Conservation (phyloP, 257 asterid species). For the Salvia hispanica region DNA sequence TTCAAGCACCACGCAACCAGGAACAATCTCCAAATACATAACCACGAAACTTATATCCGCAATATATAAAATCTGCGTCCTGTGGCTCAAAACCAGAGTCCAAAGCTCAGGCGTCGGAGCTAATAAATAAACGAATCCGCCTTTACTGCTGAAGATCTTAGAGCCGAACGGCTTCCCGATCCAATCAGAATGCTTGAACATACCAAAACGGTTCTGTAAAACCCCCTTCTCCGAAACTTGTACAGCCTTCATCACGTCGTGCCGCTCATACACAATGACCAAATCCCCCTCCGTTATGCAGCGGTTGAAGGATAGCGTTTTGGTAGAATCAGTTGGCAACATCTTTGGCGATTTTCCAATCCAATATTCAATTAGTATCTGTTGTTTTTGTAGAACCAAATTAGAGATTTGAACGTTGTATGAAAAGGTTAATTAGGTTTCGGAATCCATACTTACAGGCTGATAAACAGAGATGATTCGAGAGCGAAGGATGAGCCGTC, state of each 20-base stretch:
- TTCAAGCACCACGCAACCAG: conserved; percentile 92
- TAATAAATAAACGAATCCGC: conserved; percentile 75
- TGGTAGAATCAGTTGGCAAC: conserved; percentile 49
- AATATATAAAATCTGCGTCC: conserved; percentile 93
- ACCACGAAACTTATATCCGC: conserved; percentile 93
- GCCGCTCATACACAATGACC: conserved; percentile 80
- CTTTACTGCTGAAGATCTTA: conserved; percentile 75
- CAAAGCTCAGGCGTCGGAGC: conserved; percentile 97
- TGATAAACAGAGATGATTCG: too few species aligned
- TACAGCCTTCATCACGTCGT: conserved; percentile 79
- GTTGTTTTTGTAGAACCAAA: not conserved
- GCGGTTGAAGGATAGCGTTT: conserved; percentile 62
- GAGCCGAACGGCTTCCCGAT: conserved; percentile 88
- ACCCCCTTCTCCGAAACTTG: conserved; percentile 59
- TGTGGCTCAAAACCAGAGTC: conserved; percentile 93
- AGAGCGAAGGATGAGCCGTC: too few species aligned
- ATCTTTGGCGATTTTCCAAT: conserved; percentile 29
- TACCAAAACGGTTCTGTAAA: conserved; percentile 84
- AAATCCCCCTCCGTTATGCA: conserved; percentile 69
- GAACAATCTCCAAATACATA: conserved; percentile 83
- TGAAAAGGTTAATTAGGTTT: too few species aligned
- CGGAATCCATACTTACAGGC: too few species aligned
- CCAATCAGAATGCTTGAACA: conserved; percentile 89
- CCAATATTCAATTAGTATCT: conserved; percentile 25
- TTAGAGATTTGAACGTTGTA: too few species aligned